Evolutionary conservation across 495 filamentous ascomycete species (phyloP), one percentile per base, ranked within the genome.

Genomic region (Trichodelitschia bisporula): DNA sequence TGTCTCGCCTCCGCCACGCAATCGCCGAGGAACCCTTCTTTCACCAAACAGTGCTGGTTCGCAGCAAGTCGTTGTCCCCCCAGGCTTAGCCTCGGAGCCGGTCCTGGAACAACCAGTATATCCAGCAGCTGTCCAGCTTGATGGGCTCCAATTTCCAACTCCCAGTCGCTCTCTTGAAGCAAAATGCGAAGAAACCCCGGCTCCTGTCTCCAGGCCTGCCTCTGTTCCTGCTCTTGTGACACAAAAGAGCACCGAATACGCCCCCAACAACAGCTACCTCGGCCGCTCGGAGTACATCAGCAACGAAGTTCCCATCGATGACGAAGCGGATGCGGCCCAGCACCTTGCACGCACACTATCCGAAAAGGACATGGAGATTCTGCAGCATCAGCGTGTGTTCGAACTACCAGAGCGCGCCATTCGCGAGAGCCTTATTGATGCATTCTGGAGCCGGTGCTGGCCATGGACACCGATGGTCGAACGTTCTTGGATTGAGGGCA

Each of bases 401-500:
- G 40, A 42, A 17, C 30, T 40, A 6, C 40, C 40, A 20, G 37
- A 36, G 24, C 28, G 37, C 17, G 19, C 40, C 4, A 29, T 40
- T 13, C 35, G 40, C 10, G 37, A 43, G 15, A 34, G 26, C 4
- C 27, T 43, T 3, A 32, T 43, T 15, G 40, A 43, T 20, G 33
- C 28, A 2, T 43, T 43, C 30, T 43, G 37, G 40, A 29, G 30
- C 19, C 33, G 37, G 8, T 43, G 40, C 21, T 40, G 35, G 13
- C 40, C 37, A 4, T 43, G 40, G 40, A 40, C 37, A 4, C 40
- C 40, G 2, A 33, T 43, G 4, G 34, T 43, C 6, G 36, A 42
- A 11, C 27, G 37, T 9, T 31, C 31, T 18, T 43, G 37, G 40
- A 31, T 42, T 9, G 36, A 42, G 14, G 31, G 35, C 21, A 19